Conservation (phyloP, 768 basidiomycete species). For the Trametes cingulata region DNA sequence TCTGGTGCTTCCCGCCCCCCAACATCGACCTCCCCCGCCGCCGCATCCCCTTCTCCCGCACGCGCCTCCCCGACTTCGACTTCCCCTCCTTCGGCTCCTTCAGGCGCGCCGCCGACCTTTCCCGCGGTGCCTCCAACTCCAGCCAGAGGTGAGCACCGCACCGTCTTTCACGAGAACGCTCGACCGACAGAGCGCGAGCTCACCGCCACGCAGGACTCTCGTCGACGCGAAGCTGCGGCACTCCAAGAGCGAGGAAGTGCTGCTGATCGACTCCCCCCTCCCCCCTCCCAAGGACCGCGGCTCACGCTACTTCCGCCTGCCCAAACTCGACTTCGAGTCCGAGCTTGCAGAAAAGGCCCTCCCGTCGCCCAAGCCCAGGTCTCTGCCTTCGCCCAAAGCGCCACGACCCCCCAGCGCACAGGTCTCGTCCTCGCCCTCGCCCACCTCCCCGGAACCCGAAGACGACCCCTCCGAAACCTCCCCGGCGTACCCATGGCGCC, state of each 20-base stretch:
- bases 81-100: background rate
- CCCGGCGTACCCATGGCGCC: conserved; percentile 8
- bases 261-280: conserved; percentile 14
- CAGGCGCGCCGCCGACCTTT: background rate
- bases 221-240: conserved; percentile 5
- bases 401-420: background rate
- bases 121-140: conserved; percentile 10
- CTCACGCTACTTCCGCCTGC: background rate
- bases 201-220: conserved; percentile 7
- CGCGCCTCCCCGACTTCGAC: conserved; percentile 12
- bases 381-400: background rate
- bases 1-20: conserved; percentile 5
- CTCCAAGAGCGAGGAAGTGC: background rate
- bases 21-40: conserved; percentile 8
- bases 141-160: conserved; percentile 6
- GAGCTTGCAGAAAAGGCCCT: background rate
- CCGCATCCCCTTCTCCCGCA: conserved; percentile 5
- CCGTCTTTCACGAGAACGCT: background rate
- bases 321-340: background rate
- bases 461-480: background rate
- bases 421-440: background rate
- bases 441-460: background rate
- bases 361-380: background rate
- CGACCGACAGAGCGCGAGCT: background rate
- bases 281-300: conserved; percentile 15